These are phyloP conservation scores for Aurinia saxatilis DNA, from an alignment of 345 rosid species.

Conservation along the genomic window DNA sequence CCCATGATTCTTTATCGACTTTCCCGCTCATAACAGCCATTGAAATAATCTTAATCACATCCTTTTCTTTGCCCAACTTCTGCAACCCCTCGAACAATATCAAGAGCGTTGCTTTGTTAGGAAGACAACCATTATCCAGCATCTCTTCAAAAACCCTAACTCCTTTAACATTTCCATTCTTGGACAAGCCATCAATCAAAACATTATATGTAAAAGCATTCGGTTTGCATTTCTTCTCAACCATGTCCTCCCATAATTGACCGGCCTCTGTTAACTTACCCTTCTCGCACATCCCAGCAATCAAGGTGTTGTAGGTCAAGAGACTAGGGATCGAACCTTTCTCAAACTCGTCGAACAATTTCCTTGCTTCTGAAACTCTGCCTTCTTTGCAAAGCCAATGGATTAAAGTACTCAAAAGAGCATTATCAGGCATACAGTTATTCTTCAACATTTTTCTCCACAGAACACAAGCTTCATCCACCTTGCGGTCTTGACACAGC, in stretches of 20 bases:
- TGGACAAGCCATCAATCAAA: conserved; percentile 63
- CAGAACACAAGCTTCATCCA: conserved; percentile 57
- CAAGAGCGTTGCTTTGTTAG: conserved; percentile 46
- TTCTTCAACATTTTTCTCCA: conserved; percentile 73
- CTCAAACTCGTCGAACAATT: conserved; percentile 68
- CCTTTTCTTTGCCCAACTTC: conserved; percentile 40
- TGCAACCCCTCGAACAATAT: conserved; percentile 47
- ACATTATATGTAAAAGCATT: conserved; percentile 70
- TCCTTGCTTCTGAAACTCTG: conserved; percentile 60
- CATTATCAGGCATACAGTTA: conserved; percentile 70
- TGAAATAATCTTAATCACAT: conserved; percentile 37
- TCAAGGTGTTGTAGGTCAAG: conserved; percentile 67
- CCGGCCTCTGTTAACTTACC: conserved; percentile 69
- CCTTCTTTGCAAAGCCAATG: conserved; percentile 86
- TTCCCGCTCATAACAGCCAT: conserved; percentile 43
- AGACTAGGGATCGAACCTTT: conserved; percentile 63
- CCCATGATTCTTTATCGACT: conserved; percentile 54
- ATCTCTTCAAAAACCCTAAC: conserved; percentile 63
- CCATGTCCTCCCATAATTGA: conserved; percentile 82
- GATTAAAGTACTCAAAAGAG: conserved; percentile 63
- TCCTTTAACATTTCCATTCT: conserved; percentile 58
- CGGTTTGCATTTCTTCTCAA: conserved; percentile 64
- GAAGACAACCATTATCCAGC: conserved; percentile 62
- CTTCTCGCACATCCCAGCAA: conserved; percentile 73
- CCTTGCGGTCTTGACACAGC: conserved; percentile 60